A percentile compares a stretch with the other conserved stretches of the same genome.
Conservation (phyloP, 176 grass and related monocot genomes). For the Alloteropsis semialata region DNA sequence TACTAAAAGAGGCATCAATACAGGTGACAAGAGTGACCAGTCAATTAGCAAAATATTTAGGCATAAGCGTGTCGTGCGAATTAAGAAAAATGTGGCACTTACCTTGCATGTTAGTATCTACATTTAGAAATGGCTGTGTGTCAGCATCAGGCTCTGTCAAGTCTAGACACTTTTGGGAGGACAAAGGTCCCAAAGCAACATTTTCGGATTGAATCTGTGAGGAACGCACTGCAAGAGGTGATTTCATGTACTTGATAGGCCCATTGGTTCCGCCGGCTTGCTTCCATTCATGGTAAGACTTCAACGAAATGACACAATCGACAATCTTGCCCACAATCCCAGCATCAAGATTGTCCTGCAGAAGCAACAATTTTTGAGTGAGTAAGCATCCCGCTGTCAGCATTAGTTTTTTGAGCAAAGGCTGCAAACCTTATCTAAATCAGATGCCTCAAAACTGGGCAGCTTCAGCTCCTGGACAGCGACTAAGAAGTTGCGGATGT, state of each 20-base stretch:
- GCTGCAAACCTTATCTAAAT: constrained; percentile 67
- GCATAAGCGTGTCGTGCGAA: not conserved
- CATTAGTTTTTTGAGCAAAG: not conserved
- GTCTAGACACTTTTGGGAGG: constrained; percentile 42
- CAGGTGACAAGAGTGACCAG: not conserved
- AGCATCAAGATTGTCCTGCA: constrained; percentile 67
- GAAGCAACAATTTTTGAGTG: constrained; percentile 20
- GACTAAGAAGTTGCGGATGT: constrained; percentile 89
- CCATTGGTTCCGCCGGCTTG: constrained; percentile 36
- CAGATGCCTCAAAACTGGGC: constrained; percentile 75
- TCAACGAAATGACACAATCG: constrained; percentile 72
- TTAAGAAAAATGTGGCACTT: not conserved
- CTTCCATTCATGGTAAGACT: constrained; percentile 68
- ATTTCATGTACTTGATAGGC: constrained; percentile 60
- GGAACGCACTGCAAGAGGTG: constrained; percentile 53
- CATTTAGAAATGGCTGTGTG: constrained; percentile 27
- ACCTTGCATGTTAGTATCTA: constrained; percentile 51
- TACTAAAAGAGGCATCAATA: not conserved
- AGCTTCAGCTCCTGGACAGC: constrained; percentile 71
- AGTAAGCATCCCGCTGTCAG: not conserved
- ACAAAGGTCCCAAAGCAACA: constrained; percentile 28
- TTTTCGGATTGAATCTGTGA: constrained; percentile 23
- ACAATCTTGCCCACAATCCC: constrained; percentile 70
- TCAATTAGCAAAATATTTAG: not conserved
- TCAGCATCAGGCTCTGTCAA: constrained; percentile 33